These are phyloP conservation scores for Gossypium davidsonii DNA, from an alignment of 441 rosid genomes.

Conservation along the genomic window DNA sequence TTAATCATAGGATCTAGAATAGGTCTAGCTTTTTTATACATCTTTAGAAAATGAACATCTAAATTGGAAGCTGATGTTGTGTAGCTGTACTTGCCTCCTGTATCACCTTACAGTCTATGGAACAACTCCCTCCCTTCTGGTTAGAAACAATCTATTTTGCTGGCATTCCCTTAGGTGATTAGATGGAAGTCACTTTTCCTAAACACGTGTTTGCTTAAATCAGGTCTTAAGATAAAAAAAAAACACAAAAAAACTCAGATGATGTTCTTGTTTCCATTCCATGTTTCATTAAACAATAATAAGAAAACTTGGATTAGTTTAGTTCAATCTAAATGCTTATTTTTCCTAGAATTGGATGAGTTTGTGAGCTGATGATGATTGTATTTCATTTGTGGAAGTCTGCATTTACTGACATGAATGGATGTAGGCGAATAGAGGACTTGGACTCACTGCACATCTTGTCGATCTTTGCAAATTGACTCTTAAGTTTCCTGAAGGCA, in stretches of 20 bases:
- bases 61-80: background rate
- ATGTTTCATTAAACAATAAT: background rate
- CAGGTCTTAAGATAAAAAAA: background rate
- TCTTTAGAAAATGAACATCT: background rate
- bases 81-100: background rate
- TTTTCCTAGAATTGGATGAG: background rate
- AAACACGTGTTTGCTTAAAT: background rate
- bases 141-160: background rate
- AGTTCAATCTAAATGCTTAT: background rate
- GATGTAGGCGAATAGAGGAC: slow-evolving; percentile 76
- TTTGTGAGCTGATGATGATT: background rate
- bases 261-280: background rate
- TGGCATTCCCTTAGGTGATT: background rate
- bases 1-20: background rate
- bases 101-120: background rate
- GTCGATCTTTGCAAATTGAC: slow-evolving; percentile 71
- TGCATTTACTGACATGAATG: background rate
- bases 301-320: background rate
- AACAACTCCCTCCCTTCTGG: background rate
- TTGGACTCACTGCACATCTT: slow-evolving; percentile 69
- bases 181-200: background rate
- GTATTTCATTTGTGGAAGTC: background rate
- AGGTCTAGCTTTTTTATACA: background rate
- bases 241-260: background rate
- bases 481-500: slow-evolving; percentile 87